Base-by-base conservation (phyloP, 1,284 basidiomycete genomes). In the Ceratobasidium sp. region DNA sequence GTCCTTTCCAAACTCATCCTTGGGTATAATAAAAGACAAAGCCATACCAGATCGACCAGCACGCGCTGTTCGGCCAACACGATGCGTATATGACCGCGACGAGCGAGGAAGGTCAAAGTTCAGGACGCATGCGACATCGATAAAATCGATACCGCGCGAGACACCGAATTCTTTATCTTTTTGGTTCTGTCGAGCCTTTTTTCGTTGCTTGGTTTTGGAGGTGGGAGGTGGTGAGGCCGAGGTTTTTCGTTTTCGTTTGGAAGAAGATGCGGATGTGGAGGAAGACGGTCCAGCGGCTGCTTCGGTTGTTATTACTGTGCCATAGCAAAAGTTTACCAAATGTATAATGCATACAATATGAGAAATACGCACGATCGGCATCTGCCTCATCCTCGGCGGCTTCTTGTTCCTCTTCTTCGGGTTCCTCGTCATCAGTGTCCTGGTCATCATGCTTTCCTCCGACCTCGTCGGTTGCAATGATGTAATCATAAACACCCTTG, bases 401-500 rank as follows among this genome's bases (percentile, higher is more conserved):
- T 1, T 78, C 80, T 6, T 81, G 81, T 5, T 78, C 77, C 4
- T 80, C 78, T 0, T 76, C 80, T 14, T 80, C 78, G 61, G 80
- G 75, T 77, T 80, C 78, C 58, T 84, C 82, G 46, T 81, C 79
- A 30, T 85, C 83, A 0, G 80, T 80, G 67, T 89, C 89, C 45
- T 85, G 83, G 72, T 91, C 78, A 26, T 78, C 87, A 16, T 83
- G 81, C 8, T 82, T 83, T 8, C 84, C 83, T 1, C 87, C 85
- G 74, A 86, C 88, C 81, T 98, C 97, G 79, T 99, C 97, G 1
- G 96, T 98, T 0, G 97, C 97, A 73, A 99, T 97, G 74, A 99
- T 96, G 79, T 98, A 98, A 79, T 99, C 96, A 79, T 98, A 99
- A 12, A 97, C 94, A 6, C 97, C 97, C 78, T 96, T 94, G 82